Evolutionary conservation across 257 asterid species (phyloP).

Genomic region (Gentiana straminea): DNA sequence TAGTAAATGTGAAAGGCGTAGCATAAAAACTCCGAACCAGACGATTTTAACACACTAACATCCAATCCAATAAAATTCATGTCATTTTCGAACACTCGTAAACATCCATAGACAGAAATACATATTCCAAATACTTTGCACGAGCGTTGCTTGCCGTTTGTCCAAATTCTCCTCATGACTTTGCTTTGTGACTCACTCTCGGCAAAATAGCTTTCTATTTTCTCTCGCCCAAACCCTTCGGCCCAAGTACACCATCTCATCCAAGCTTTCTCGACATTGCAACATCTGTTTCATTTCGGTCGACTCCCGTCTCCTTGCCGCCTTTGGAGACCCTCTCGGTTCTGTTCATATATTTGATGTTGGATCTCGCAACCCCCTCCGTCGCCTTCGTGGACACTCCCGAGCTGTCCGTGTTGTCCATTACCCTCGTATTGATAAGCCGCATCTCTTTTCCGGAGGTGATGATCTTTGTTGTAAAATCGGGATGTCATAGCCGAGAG

Average conservation of each 20-base stretch:
- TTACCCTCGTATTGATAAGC: conserved; percentile 69
- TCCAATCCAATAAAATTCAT: too few relatives aligned
- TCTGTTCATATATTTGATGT: conserved; percentile 66
- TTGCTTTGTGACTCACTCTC: conserved; percentile 83
- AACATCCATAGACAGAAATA: too few relatives aligned
- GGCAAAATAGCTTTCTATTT: too few relatives aligned
- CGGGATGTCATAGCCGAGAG: conserved; percentile 79
- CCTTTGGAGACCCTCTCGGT: conserved; percentile 70
- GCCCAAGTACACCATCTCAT: conserved; percentile 36
- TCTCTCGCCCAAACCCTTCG: conserved; percentile 49
- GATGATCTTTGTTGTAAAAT: conserved; percentile 77
- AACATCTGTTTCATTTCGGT: conserved; percentile 54
- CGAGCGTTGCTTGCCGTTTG: conserved; percentile 32
- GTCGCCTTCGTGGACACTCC: conserved; percentile 60
- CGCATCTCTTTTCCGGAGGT: conserved; percentile 76
- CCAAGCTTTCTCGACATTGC: conserved; percentile 40
- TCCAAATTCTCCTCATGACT: conserved; percentile 63
- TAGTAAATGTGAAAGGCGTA: too few relatives aligned
- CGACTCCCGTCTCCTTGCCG: conserved; percentile 73
- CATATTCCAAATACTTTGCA: too few relatives aligned
- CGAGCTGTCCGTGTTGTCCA: conserved; percentile 55
- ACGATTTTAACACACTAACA: too few relatives aligned
- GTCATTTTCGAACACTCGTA: too few relatives aligned
- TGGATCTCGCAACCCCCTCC: conserved; percentile 43
- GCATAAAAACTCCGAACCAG: too few relatives aligned